Evolutionary conservation across 2,329 filamentous ascomycete species (phyloP), one percentile per base, ranked within the genome.

Genomic region (Chaetomium olivaceum): DNA sequence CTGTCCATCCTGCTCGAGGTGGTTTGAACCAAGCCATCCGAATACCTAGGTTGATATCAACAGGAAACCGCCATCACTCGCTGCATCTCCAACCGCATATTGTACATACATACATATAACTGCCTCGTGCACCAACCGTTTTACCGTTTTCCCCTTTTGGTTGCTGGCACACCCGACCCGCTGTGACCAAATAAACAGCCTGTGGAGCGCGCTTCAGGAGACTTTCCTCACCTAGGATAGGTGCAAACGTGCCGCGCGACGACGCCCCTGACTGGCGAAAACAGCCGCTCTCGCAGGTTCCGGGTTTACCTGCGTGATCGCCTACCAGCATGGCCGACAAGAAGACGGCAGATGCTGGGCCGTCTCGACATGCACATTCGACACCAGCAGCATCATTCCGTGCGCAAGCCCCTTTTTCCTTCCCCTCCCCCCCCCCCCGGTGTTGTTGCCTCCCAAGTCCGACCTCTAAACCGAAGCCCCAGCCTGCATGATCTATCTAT

Each of bases 361-460:
- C 79, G 69, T 74, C 77, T 71, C 77, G 77, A 72, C 77, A 80
- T 71, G 76, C 76, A 33, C 79, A 81, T 68, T 75, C 81, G 69
- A 76, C 79, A 52, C 81, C 81, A 72, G 77, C 79, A 73, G 80
- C 81, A 67, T 83, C 82, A 61, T 85, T 85, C 74, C 83, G 83
- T 85, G 78, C 77, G 82, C 73, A 64, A 57, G 61, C 66, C 66
- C 64, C 7, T 29, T 52, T 31, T 48, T 51, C 59, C 61, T 48
- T 12, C n/a, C n/a, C n/a, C n/a, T 61, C 25, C 21, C 6, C 23
- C 4, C n/a, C n/a, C 14, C 12, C 36, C 36, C 19, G 16, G 27
- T 43, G 36, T 56, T 33, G 73, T 66, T 57, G 61, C 46, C 59
- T 52, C 36, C 65, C 39, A 43, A 43, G 16, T 19, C 25, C n/a